Evolutionary conservation across 1,284 basidiomycete species (phyloP).

Genomic region (Leccinum subfulvum): DNA sequence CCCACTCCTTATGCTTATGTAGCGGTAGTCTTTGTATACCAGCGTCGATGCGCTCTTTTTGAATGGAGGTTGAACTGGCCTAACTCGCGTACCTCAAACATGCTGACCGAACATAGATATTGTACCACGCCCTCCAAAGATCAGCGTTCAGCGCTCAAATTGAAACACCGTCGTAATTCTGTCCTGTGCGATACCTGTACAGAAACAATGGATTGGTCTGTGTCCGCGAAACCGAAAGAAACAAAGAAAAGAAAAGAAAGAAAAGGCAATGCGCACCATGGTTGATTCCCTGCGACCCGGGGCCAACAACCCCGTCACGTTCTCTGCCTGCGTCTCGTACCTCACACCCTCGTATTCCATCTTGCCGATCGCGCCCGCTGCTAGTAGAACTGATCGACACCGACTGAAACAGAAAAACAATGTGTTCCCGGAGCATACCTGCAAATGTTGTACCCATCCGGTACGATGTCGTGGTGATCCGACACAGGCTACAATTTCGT

Average conservation of each 20-base stretch:
- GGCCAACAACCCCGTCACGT: constrained; percentile 28
- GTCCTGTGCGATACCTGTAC: constrained; percentile 44
- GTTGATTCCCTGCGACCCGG: constrained; percentile 23
- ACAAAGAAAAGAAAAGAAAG: neutral
- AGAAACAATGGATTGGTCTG: neutral
- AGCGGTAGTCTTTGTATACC: constrained; percentile 20
- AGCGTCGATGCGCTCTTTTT: constrained; percentile 9
- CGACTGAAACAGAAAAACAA: neutral
- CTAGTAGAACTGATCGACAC: constrained; percentile 28
- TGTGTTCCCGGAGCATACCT: constrained; percentile 27
- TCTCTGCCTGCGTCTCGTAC: constrained; percentile 49
- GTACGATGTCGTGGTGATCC: constrained; percentile 49
- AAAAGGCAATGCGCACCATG: constrained; percentile 18
- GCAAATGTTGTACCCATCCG: constrained; percentile 58
- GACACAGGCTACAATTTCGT: constrained; percentile 32
- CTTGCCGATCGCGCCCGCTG: constrained; percentile 42
- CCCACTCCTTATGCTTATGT: constrained; percentile 14
- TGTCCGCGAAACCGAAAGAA: no score
- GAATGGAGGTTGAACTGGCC: neutral
- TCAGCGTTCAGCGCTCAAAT: neutral
- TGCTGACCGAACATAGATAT: neutral
- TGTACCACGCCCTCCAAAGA: neutral
- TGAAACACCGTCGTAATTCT: constrained; percentile 40
- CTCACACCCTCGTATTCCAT: constrained; percentile 44
- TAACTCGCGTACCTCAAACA: neutral